Percentiles rank a stretch among this genome's conserved stretches.
phyloP scores from a whole-genome alignment of 176 grass and related monocot genomes.

The Hyparrhenia diplandra region DNA sequence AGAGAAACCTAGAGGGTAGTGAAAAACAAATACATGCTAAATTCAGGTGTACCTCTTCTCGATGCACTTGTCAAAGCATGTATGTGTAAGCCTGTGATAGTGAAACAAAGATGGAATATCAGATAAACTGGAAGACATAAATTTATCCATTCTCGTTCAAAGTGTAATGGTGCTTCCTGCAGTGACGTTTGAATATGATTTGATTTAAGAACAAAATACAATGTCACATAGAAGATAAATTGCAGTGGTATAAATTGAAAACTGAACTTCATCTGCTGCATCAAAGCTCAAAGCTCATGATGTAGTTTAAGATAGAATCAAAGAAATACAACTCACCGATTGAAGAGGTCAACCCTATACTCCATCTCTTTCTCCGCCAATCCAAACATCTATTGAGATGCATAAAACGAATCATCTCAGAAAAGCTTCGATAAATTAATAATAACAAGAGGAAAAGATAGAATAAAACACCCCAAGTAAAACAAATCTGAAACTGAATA shows the following conservation, averaged over 20 bases:
- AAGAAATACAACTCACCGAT: slow-evolving; percentile 34
- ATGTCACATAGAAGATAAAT: neutral
- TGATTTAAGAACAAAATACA: neutral
- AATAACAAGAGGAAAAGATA: neutral
- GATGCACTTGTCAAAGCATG: slow-evolving; percentile 72
- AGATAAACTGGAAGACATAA: neutral
- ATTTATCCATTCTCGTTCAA: neutral
- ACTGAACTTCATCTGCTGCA: neutral
- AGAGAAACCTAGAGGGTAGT: neutral
- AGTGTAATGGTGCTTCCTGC: neutral
- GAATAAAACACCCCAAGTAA: neutral
- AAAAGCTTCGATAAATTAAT: neutral
- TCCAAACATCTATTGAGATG: slow-evolving; percentile 51
- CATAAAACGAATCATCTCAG: neutral
- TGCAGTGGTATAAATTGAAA: neutral
- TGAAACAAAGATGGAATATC: neutral
- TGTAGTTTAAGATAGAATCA: neutral
- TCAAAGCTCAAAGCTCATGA: neutral
- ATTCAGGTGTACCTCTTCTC: slow-evolving; percentile 52
- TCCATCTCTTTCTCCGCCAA: slow-evolving; percentile 85
- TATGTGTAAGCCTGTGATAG: slow-evolving; percentile 51
- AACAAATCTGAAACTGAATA: neutral
- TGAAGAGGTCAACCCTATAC: slow-evolving; percentile 81
- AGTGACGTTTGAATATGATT: neutral
- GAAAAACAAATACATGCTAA: neutral